Base-by-base conservation (phyloP, 176 grass and related monocot species). In the Thalia dealbata region DNA sequence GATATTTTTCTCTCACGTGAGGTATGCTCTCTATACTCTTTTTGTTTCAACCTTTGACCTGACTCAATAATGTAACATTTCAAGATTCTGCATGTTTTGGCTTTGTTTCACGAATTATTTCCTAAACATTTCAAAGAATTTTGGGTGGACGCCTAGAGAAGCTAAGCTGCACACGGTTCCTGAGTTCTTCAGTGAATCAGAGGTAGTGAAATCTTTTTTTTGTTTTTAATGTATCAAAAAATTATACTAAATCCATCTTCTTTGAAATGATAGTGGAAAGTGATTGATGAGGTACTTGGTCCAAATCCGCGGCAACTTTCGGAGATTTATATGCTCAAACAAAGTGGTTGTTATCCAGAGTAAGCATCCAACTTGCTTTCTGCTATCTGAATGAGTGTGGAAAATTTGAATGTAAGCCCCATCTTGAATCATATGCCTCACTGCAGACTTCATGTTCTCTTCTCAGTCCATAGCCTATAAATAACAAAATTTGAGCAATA, bases 241-340 rank as follows among this genome's bases (percentile, higher is more conserved):
- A 38, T 38, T 68, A 85, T 78, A 72, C 86, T 26, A 61, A 80
- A 50, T 90, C 85, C 27, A 68, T 68, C 65, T 68, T 43, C 82
- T 83, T 82, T 97, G 89, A 92, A 97, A 87, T 97, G 92, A 72
- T 97, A 97, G 95, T 97, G 95, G 95, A 88, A 92, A 97, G 87
- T 88, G 84, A 81, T 97, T 29, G 85, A 92, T 74, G 95, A 97
- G 76, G 67, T 97, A 82, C 87, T 97, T 86, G 95, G 95, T 44
- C 66, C 87, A 82, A 97, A 97, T 52, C 79, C 81, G 75, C 83
- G 85, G 44, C 90, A 97, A 60, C 76, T 97, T 75, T 97, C 85
- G 80, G 95, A 97, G 74, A 77, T 92, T 56, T 92, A 91, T 79
- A 82, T 79, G 81, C 81, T 97, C 72, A 97, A 97, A 74, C 82